phyloP scores from a whole-genome alignment of 129 eudicot genomes.

The Artemisia tridentata region DNA sequence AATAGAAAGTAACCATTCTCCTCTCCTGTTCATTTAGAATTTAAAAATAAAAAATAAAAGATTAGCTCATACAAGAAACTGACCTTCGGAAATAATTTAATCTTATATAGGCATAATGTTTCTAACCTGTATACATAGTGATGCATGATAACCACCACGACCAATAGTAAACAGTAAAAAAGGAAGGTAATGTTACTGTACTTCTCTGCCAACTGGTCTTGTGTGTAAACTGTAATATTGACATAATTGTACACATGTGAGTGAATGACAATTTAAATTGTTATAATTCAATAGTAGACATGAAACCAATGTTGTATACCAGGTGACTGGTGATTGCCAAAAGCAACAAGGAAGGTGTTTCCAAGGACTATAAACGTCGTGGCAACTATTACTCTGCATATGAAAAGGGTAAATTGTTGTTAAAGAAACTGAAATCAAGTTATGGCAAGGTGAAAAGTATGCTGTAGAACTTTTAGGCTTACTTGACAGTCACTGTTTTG shows the following conservation, averaged over 20 bases:
- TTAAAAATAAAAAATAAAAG: neutral
- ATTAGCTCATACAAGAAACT: no score
- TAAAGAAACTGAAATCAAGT: neutral
- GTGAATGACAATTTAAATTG: neutral
- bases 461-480: slow-evolving; percentile 33
- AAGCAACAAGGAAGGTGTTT: slow-evolving; percentile 89
- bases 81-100: neutral
- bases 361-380: slow-evolving; percentile 93
- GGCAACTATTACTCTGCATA: slow-evolving; percentile 80
- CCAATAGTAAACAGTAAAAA: slow-evolving; percentile 73
- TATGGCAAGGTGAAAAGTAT: neutral
- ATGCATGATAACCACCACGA: slow-evolving; percentile 60
- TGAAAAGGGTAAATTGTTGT: slow-evolving; percentile 16
- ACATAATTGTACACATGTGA: neutral
- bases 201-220: slow-evolving; percentile 94
- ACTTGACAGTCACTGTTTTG: slow-evolving; percentile 88
- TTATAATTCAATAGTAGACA: neutral
- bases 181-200: slow-evolving; percentile 81
- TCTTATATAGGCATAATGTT: neutral
- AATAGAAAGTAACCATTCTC: slow-evolving; percentile 58
- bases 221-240: slow-evolving; percentile 73
- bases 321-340: slow-evolving; percentile 98
- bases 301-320: slow-evolving; percentile 48
- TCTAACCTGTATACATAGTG: slow-evolving; percentile 83
- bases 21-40: slow-evolving; percentile 66